A percentile compares a stretch with the other conserved stretches of the same genome.
phyloP scores from a whole-genome alignment of 2,329 filamentous ascomycete species.

The Pseudogymnoascus sp. region DNA sequence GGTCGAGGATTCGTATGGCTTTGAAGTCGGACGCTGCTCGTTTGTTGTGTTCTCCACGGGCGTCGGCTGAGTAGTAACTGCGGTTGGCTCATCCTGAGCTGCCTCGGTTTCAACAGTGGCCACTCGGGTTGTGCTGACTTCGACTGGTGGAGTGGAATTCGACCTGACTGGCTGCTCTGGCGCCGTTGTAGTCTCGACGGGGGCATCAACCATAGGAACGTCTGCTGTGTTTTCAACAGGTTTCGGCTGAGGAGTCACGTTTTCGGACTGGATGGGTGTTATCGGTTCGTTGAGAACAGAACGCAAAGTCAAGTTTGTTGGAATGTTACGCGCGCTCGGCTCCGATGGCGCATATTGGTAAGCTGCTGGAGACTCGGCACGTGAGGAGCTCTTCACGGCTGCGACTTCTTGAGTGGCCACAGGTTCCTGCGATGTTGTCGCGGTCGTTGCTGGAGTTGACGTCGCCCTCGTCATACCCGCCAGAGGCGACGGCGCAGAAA shows the following conservation, averaged over 20 bases:
- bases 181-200: neutral
- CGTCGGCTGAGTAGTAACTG: neutral
- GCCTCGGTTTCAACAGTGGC: neutral
- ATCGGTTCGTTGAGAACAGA: neutral
- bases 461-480: no score
- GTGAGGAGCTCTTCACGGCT: no score
- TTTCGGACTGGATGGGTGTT: neutral
- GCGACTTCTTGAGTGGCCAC: no score
- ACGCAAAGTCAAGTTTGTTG: neutral
- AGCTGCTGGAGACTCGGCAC: no score
- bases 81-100: neutral
- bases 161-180: neutral
- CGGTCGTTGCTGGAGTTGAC: no score
- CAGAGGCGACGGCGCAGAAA: no score
- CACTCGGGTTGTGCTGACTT: neutral
- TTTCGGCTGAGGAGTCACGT: neutral
- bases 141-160: neutral
- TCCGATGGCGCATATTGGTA: neutral
- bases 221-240: neutral
- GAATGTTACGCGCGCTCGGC: neutral
- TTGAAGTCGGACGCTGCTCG: neutral
- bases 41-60: neutral
- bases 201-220: neutral
- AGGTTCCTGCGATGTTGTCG: no score
- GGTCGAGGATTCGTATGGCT: neutral